These are phyloP conservation scores for Rhizophagus sp. DNA, from an alignment of 192 early-diverging fungal species.

Conservation along the genomic window DNA sequence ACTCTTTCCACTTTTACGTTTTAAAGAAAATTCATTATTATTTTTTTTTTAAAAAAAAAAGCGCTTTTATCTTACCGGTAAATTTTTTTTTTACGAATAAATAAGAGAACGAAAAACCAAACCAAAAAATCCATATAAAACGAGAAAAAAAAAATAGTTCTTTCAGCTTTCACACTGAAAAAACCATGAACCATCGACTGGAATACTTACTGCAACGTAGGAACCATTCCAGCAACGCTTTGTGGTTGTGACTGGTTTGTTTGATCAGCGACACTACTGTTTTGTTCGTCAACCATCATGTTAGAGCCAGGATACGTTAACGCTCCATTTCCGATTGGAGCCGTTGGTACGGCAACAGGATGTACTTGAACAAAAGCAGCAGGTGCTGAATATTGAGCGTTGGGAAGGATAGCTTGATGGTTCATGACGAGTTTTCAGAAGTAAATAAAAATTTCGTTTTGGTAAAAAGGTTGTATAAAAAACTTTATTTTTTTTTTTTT, in stretches of 20 bases:
- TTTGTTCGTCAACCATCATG: constrained; percentile 10
- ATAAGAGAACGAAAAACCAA: not conserved
- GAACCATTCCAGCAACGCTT: constrained; percentile 59
- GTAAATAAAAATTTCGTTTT: not conserved
- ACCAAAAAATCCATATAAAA: not conserved
- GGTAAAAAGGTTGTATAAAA: not conserved
- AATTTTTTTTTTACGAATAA: no score
- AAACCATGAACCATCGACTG: not conserved
- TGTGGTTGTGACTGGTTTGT: constrained; percentile 33
- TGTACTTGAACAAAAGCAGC: not conserved
- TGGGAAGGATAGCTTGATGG: not conserved
- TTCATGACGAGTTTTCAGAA: not conserved
- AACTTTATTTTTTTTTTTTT: not conserved
- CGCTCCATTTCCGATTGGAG: not conserved
- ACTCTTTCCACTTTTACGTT: not conserved
- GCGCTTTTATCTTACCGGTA: no score
- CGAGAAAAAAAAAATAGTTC: not conserved
- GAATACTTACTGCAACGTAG: constrained; percentile 63
- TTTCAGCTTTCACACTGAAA: not conserved
- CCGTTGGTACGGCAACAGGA: constrained; percentile 14
- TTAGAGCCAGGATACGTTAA: not conserved
- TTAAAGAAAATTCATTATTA: not conserved
- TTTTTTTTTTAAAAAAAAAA: not conserved
- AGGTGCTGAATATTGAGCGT: not conserved
- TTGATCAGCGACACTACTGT: not conserved